These are phyloP conservation scores for Bacterosira constricta DNA, from an alignment of 108 stramenopile species.

Conservation along the genomic window DNA sequence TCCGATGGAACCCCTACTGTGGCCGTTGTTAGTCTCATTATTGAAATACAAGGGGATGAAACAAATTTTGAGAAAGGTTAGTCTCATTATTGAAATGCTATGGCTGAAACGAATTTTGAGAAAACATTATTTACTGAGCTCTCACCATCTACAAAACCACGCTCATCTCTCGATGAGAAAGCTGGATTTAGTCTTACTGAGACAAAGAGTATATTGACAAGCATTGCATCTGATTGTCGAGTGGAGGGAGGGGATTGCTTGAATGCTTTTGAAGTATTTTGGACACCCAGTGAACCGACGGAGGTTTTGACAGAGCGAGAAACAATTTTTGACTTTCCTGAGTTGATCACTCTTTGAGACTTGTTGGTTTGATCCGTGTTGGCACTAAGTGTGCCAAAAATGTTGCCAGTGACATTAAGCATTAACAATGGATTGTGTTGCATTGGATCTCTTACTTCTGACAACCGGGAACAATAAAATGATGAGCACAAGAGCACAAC, in stretches of 20 bases:
- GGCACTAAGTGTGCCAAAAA: no score
- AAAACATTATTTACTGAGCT: no score
- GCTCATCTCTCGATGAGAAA: no score
- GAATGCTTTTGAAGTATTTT: conserved; percentile 88
- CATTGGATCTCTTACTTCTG: no score
- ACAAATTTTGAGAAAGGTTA: conserved; percentile 59
- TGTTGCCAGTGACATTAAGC: no score
- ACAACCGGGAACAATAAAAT: no score
- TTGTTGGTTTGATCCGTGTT: no score
- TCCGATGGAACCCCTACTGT: conserved; percentile 56
- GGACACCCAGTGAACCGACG: conserved; percentile 73
- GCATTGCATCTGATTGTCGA: conserved; percentile 75
- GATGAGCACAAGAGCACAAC: no score
- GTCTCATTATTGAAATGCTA: not conserved
- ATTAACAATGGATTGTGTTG: no score
- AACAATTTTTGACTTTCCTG: conserved; percentile 80
- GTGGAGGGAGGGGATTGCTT: conserved; percentile 80
- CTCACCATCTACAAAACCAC: conserved; percentile 32
- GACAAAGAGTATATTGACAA: conserved; percentile 78
- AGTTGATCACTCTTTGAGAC: conserved; percentile 78
- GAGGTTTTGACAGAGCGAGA: conserved; percentile 74
- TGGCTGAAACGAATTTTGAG: no score
- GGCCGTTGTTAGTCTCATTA: conserved; percentile 72
- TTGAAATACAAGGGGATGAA: conserved; percentile 84
- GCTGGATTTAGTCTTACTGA: conserved; percentile 68